Base-by-base conservation (phyloP, 805 yeast genomes). In the Myxozyma vanderwaltii region DNA sequence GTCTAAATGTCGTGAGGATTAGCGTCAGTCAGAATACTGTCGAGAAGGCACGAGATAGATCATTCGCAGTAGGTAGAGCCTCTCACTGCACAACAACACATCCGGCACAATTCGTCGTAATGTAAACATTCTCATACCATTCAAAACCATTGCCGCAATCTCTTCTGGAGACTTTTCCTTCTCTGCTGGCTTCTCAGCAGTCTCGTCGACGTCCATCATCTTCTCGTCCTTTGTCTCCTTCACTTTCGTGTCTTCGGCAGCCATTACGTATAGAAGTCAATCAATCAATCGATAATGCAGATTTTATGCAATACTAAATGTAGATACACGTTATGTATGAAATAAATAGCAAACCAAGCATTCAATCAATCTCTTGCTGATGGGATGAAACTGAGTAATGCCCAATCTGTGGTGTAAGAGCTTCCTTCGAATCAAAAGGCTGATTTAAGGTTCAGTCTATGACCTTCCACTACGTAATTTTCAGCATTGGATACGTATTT, bases 1-100 rank as follows among this genome's bases (percentile, higher is more conserved):
- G 48, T 75, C 77, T 68, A 29, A 7, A 29, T 7, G 6, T 41
- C 23, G 21, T 15, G 5, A 19, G 21, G 15, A 23, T 49, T 38
- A 44, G 31, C n/a, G 27, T 51, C 41, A 38, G 27, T 19, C 2
- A 21, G 31, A 12, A 4, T 33, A 7, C 24, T 45, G 19, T 26
- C 31, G 41, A 26, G 2, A 38, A 35, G 5, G n/a, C n/a, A 35
- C 38, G 21, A 38, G 21, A 21, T 10, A 10, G 35, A 39, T 40
- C 36, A 44, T 19, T 27, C 23, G 33, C 36, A 15, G 17, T 44
- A 2, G 35, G 17, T 44, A 2, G 35, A 10, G 15, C 27, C 48
- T 13, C 58, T 17, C 51, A 15, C 13, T 31, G 15, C 31, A 31
- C 13, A 21, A 27, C 3, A 19, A 4, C 26, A 4, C 26, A 29